Percentiles rank a stretch among this genome's conserved stretches.
Evolutionary conservation across 2,329 filamentous ascomycete genomes (phyloP).

Genomic region (Chaetomiaceae sp.): DNA sequence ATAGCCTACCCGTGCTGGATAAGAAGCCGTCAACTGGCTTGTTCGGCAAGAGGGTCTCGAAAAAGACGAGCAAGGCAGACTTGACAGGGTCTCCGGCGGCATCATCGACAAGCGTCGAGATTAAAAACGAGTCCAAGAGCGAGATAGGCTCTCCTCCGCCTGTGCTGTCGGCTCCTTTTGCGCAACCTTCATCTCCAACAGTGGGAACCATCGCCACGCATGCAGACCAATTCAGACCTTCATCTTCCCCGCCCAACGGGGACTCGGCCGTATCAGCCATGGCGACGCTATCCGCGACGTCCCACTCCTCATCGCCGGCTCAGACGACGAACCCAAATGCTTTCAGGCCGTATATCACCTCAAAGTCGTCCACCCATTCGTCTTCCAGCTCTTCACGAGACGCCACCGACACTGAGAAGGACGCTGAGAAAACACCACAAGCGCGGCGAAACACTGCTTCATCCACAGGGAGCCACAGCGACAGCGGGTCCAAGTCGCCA

Average conservation of each 20-base stretch:
- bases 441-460: slow-evolving; percentile 34
- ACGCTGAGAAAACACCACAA: slow-evolving; percentile 36
- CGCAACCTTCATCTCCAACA: slow-evolving; percentile 57
- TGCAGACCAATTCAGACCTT: slow-evolving; percentile 59
- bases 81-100: slow-evolving; percentile 33
- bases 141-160: slow-evolving; percentile 42
- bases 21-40: slow-evolving; percentile 35
- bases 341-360: slow-evolving; percentile 35
- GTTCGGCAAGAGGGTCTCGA: slow-evolving; percentile 46
- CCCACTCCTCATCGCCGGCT: slow-evolving; percentile 51
- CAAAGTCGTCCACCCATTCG: slow-evolving; percentile 44
- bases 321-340: slow-evolving; percentile 43
- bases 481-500: slow-evolving; percentile 26
- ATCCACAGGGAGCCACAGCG: slow-evolving; percentile 32
- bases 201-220: slow-evolving; percentile 64
- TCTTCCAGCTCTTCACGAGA: slow-evolving; percentile 46
- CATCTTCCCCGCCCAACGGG: slow-evolving; percentile 52
- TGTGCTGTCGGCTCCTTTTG: slow-evolving; percentile 59
- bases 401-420: slow-evolving; percentile 38
- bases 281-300: slow-evolving; percentile 62
- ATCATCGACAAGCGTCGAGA: slow-evolving; percentile 15
- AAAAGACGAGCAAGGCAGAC: slow-evolving; percentile 36
- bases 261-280: slow-evolving; percentile 60
- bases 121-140: slow-evolving; percentile 26
- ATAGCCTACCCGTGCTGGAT: slow-evolving; percentile 46